phyloP scores from a whole-genome alignment of 495 filamentous ascomycete species.

The Polyplosphaeria fusca region DNA sequence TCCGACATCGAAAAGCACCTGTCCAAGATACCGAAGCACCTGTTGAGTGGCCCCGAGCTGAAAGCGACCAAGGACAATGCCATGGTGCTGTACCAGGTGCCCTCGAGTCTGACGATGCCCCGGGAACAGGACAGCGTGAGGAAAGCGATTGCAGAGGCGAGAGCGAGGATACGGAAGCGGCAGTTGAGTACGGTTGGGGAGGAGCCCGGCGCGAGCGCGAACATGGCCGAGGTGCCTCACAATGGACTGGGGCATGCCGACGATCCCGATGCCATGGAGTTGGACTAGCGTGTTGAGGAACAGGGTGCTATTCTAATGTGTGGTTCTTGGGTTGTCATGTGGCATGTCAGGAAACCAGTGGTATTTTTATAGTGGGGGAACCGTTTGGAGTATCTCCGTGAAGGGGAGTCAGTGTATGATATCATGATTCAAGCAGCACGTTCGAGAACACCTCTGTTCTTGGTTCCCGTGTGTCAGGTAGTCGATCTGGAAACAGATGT shows the following conservation, averaged over 20 bases:
- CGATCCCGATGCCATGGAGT: constrained; percentile 70
- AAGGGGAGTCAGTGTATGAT: too few species aligned
- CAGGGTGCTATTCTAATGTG: background rate
- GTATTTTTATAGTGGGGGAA: too few species aligned
- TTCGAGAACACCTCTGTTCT: too few species aligned
- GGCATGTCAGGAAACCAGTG: too few species aligned
- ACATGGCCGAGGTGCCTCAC: background rate
- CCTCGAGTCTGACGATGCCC: constrained; percentile 69
- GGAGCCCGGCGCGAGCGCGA: constrained; percentile 1
- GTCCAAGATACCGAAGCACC: constrained; percentile 63
- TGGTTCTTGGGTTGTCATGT: too few species aligned
- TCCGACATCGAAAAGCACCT: constrained; percentile 81
- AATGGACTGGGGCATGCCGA: constrained; percentile 24
- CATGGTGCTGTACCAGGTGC: constrained; percentile 78
- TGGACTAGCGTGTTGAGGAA: constrained; percentile 47
- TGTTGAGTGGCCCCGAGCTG: constrained; percentile 50
- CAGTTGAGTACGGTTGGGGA: constrained; percentile 34
- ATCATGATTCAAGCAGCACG: too few species aligned
- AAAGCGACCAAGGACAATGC: constrained; percentile 54
- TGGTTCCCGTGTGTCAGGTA: too few species aligned
- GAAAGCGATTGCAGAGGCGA: constrained; percentile 79
- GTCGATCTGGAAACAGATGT: too few species aligned
- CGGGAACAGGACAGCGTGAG: constrained; percentile 77
- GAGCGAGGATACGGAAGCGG: constrained; percentile 60
- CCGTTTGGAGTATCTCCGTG: too few species aligned